Evolutionary conservation across 2,329 filamentous ascomycete species (phyloP).

Genomic region (Colletotrichum ledebouriae): DNA sequence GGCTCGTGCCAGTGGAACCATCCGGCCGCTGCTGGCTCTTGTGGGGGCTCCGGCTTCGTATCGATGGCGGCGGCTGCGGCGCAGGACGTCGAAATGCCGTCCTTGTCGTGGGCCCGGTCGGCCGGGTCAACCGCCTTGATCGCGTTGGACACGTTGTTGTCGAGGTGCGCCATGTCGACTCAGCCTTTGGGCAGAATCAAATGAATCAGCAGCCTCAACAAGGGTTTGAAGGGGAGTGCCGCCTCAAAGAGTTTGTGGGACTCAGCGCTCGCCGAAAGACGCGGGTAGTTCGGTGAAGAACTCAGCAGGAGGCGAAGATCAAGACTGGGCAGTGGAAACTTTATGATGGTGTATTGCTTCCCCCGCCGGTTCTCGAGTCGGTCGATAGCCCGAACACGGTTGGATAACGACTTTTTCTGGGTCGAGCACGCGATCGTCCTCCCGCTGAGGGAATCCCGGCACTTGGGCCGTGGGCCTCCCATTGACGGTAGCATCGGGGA

Average conservation of each 20-base stretch:
- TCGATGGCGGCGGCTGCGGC: conserved; percentile 12
- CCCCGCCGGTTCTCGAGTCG: not conserved
- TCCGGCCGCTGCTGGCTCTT: conserved; percentile 26
- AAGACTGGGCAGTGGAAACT: conserved; percentile 23
- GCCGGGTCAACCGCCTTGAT: conserved; percentile 11
- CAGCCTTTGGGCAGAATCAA: not conserved
- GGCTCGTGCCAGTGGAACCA: conserved; percentile 60
- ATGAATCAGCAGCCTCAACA: not conserved
- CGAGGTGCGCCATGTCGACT: conserved; percentile 27
- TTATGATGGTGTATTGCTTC: conserved; percentile 10
- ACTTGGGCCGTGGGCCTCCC: not conserved
- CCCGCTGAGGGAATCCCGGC: not conserved
- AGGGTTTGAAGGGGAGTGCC: not conserved
- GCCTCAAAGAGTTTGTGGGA: not conserved
- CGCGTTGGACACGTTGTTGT: conserved; percentile 29
- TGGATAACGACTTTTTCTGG: conserved; percentile 40
- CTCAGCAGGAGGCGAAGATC: not conserved
- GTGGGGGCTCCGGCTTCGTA: conserved; percentile 40
- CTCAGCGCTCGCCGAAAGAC: not conserved
- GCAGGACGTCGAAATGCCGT: conserved; percentile 28
- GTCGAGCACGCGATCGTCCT: conserved; percentile 37
- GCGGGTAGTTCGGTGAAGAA: conserved; percentile 14
- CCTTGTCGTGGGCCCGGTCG: conserved; percentile 24
- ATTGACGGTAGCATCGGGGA: conserved; percentile 22
- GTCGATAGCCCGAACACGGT: conserved; percentile 19